Evolutionary conservation across 352 stramenopile genomes (phyloP).

Genomic region (Globisporangium nodosum): DNA sequence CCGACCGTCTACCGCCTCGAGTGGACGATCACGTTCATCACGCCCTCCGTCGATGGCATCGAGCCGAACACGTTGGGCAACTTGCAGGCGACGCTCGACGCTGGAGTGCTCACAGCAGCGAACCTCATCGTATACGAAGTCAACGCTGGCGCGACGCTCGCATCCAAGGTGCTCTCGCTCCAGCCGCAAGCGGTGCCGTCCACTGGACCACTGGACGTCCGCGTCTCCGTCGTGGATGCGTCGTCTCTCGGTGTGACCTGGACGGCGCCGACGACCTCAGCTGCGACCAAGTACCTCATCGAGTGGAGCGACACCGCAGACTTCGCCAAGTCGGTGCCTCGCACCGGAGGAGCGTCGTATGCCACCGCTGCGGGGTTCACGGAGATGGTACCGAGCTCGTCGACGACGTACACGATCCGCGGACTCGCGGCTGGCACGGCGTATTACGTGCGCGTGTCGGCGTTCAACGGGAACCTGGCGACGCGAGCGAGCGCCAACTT

Average conservation of each 20-base stretch:
- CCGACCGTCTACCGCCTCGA: slow-evolving; percentile 34
- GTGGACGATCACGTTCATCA: slow-evolving; percentile 80
- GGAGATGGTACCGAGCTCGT: slow-evolving; percentile 33
- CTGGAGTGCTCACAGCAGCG: slow-evolving; percentile 11
- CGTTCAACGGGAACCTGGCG: slow-evolving; percentile 73
- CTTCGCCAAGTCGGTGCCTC: slow-evolving; percentile 18
- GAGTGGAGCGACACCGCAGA: slow-evolving; percentile 17
- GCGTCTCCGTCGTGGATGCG: slow-evolving; percentile 54
- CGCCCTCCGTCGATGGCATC: slow-evolving; percentile 37
- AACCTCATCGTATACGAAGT: slow-evolving; percentile 33
- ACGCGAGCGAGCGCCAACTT: slow-evolving; percentile 18
- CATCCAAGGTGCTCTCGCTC: slow-evolving; percentile 22
- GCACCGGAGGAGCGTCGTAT: slow-evolving; percentile 35
- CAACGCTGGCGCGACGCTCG: slow-evolving; percentile 11
- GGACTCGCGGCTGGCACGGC: slow-evolving; percentile 65
- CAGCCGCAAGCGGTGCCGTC: slow-evolving; percentile 39
- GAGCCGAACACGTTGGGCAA: slow-evolving; percentile 41
- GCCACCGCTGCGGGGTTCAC: slow-evolving; percentile 34
- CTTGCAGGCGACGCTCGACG: slow-evolving; percentile 26
- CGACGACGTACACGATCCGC: slow-evolving; percentile 70
- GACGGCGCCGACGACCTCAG: slow-evolving; percentile 26
- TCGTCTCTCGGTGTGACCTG: slow-evolving; percentile 67
- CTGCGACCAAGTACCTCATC: slow-evolving; percentile 66
- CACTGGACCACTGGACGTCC: slow-evolving; percentile 36
- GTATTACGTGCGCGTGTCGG: slow-evolving; percentile 89